These are phyloP conservation scores for Aspergillus steynii DNA, from an alignment of 495 filamentous ascomycete genomes.

Conservation along the genomic window DNA sequence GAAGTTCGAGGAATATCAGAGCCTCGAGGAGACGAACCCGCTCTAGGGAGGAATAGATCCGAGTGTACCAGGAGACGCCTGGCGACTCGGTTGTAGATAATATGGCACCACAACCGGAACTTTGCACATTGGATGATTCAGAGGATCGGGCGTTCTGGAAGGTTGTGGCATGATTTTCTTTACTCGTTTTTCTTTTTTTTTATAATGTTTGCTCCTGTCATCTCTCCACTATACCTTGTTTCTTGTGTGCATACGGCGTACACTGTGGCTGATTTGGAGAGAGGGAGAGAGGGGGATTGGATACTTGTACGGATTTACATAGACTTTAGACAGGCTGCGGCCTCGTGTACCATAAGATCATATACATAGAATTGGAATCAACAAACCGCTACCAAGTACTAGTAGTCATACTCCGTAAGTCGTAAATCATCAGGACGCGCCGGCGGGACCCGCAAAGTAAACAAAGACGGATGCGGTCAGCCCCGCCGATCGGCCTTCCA, in stretches of 20 bases:
- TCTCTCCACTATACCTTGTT: background rate
- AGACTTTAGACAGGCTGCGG: conserved; percentile 16
- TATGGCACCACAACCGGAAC: conserved; percentile 4
- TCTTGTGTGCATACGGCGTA: background rate
- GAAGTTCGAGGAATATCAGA: conserved; percentile 60
- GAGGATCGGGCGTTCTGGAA: conserved; percentile 34
- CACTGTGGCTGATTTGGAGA: conserved; percentile 1
- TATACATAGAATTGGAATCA: background rate
- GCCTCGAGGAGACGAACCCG: conserved; percentile 26
- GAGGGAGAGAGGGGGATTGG: background rate
- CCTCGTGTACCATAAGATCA: conserved; percentile 4
- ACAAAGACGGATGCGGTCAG: conserved; percentile 24
- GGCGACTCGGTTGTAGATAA: conserved; percentile 10
- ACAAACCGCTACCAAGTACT: no score
- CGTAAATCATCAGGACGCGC: conserved; percentile 3
- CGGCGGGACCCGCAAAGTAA: conserved; percentile 18
- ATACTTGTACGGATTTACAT: conserved; percentile 13
- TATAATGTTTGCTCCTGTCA: conserved; percentile 5
- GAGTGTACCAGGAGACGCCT: conserved; percentile 1
- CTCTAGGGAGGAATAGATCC: conserved; percentile 16
- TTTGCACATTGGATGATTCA: conserved; percentile 14
- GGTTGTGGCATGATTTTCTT: conserved; percentile 18
- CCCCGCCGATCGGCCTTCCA: conserved; percentile 11
- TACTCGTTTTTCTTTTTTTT: conserved; percentile 6
- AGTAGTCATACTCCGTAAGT: background rate